Conservation (phyloP, 345 rosid genomes). For the Xanthoceras sorbifolium region DNA sequence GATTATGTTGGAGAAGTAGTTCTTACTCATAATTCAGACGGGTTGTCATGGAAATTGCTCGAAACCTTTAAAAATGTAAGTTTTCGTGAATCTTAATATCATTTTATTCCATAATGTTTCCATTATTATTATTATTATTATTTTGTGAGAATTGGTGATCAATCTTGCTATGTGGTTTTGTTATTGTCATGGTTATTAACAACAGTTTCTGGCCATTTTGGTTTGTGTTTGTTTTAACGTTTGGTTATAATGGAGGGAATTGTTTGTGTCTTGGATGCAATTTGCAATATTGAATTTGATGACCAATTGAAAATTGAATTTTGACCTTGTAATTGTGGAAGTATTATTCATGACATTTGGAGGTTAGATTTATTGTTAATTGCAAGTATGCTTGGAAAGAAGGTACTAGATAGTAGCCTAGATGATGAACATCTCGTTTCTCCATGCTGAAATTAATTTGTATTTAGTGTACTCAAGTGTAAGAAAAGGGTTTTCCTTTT, state of each 20-base stretch:
- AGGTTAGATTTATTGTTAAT: not conserved
- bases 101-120: not conserved
- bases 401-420: not conserved
- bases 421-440: not conserved
- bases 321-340: not conserved
- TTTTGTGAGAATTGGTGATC: not conserved
- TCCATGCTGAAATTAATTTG: not conserved
- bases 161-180: not conserved
- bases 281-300: not conserved
- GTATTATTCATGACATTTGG: not conserved
- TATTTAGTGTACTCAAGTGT: not conserved
- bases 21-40: constrained; percentile 56
- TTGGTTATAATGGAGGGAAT: not conserved
- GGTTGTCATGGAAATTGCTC: constrained; percentile 71
- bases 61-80: constrained; percentile 57
- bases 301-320: not conserved
- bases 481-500: not conserved
- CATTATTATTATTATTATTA: no score
- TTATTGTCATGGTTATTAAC: no score
- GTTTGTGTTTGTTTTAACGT: not conserved
- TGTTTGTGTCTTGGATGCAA: not conserved
- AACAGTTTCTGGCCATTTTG: no score
- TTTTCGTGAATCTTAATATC: not conserved
- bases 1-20: constrained; percentile 71
- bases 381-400: not conserved